A percentile compares a stretch with the other conserved stretches of the same genome.
Evolutionary conservation across 495 filamentous ascomycete genomes (phyloP).

Genomic region (Penicillium robsamsonii): DNA sequence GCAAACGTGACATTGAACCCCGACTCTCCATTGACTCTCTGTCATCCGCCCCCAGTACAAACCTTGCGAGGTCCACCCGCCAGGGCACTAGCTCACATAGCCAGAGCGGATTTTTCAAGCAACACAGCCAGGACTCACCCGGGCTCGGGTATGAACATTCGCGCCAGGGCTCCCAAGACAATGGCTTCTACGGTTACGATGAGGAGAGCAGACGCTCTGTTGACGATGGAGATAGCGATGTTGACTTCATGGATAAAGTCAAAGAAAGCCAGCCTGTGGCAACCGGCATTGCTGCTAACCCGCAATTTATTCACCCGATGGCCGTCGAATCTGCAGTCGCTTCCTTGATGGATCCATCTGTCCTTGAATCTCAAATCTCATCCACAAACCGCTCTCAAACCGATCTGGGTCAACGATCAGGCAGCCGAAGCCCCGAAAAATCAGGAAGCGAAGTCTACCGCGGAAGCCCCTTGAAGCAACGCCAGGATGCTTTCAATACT

Average conservation of each 20-base stretch:
- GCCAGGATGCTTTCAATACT: slow-evolving; percentile 39
- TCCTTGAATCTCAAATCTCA: slow-evolving; percentile 40
- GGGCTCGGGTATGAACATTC: slow-evolving; percentile 44
- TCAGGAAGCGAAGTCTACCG: slow-evolving; percentile 19
- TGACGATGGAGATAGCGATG: slow-evolving; percentile 67
- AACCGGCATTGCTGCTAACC: slow-evolving; percentile 64
- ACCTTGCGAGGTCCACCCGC: slow-evolving; percentile 51
- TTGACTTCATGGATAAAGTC: slow-evolving; percentile 56
- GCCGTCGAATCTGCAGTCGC: slow-evolving; percentile 85
- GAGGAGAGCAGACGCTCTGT: slow-evolving; percentile 53
- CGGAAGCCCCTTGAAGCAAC: slow-evolving; percentile 48
- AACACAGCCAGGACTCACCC: slow-evolving; percentile 35
- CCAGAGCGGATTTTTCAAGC: slow-evolving; percentile 42
- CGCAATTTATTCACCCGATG: slow-evolving; percentile 68
- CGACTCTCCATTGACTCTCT: slow-evolving; percentile 51
- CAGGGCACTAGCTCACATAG: slow-evolving; percentile 51
- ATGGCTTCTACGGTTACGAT: slow-evolving; percentile 44
- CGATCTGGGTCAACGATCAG: slow-evolving; percentile 30
- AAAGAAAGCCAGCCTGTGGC: slow-evolving; percentile 64
- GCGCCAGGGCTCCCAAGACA: slow-evolving; percentile 24
- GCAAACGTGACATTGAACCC: slow-evolving; percentile 36
- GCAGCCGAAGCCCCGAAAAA: slow-evolving; percentile 24
- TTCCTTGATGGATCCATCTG: slow-evolving; percentile 77
- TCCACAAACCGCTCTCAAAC: slow-evolving; percentile 39
- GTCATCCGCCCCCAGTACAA: slow-evolving; percentile 54